phyloP scores from a whole-genome alignment of 345 rosid species.

The Gossypium bickii region DNA sequence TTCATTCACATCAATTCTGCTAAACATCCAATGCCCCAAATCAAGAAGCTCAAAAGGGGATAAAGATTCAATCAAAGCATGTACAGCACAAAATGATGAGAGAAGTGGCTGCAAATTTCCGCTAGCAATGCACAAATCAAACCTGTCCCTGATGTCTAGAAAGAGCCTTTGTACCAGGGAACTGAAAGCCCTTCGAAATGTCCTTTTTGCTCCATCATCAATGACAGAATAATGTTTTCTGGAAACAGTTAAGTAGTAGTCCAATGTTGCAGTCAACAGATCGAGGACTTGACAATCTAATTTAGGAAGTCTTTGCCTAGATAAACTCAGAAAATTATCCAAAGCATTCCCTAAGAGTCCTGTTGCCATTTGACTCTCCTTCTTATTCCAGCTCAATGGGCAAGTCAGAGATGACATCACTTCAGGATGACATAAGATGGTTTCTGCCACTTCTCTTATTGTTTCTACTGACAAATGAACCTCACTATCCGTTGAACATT shows the following conservation, averaged over 20 bases:
- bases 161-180: constrained; percentile 41
- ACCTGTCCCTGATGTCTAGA: constrained; percentile 35
- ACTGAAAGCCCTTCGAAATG: constrained; percentile 40
- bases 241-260: constrained; percentile 37
- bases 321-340: constrained; percentile 36
- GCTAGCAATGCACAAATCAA: constrained; percentile 44
- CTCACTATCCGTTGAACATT: constrained; percentile 18
- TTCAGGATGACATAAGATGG: constrained; percentile 65
- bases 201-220: constrained; percentile 30
- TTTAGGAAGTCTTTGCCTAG: constrained; percentile 39
- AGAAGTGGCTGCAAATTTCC: constrained; percentile 42
- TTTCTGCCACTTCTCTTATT: constrained; percentile 47
- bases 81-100: constrained; percentile 50
- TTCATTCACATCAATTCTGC: constrained; percentile 34
- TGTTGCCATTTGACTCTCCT: constrained; percentile 19
- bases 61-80: constrained; percentile 46
- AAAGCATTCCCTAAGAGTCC: constrained; percentile 31
- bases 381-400: constrained; percentile 43
- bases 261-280: constrained; percentile 50
- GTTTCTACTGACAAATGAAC: constrained; percentile 27
- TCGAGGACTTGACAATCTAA: constrained; percentile 55
- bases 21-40: constrained; percentile 52
- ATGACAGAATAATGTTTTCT: constrained; percentile 22
- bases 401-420: constrained; percentile 36
- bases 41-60: constrained; percentile 75